Evolutionary conservation across 805 yeast genomes (phyloP), one percentile per base, ranked within the genome.

Genomic region (Diddensiella santjacobensis): DNA sequence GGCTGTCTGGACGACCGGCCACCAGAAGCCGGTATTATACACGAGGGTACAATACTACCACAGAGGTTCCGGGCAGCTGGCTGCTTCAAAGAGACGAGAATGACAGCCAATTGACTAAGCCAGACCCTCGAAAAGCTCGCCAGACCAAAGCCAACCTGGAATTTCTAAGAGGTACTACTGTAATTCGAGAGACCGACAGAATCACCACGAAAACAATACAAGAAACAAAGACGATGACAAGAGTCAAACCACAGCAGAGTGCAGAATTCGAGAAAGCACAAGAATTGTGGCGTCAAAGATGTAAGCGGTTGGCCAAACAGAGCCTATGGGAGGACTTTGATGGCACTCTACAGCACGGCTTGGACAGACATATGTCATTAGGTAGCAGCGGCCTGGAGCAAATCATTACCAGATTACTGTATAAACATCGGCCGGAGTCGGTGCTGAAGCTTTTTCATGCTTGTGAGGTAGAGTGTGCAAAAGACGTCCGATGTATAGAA

Each of bases 371-470:
- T 2, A 36, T 22, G 24, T 15, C 30, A 4, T 8, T 52, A 10
- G 33, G 36, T 2, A 11, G 40, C 10, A 22, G 19, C 2, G 22
- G 11, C 17, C 42, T 49, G 18, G 45, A 39, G 41, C 46, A 40
- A 17, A 6, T 48, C 30, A 48, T 49, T 15, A 19, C 26, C 35
- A 44, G 24, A 18, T 40, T 49, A 15, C 45, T 47, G 4, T 40
- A 40, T 22, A 46, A 38, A 11, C 22, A 45, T 13, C 44, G 42
- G 39, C 29, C 30, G 22, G 48, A 47, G 4, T 31, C 46, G 2
- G 52, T 51, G 4, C 29, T 52, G 31, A n/a, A 31, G 18, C 15
- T 52, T 18, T 54, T 49, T 37, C 15, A 42, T 10, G 31, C 35
- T 22, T 54, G 43, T 36, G 53, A 50, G 30, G n/a, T 15, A 4